phyloP scores from a whole-genome alignment of 305 asterid genomes.

The Galium porrigens region DNA sequence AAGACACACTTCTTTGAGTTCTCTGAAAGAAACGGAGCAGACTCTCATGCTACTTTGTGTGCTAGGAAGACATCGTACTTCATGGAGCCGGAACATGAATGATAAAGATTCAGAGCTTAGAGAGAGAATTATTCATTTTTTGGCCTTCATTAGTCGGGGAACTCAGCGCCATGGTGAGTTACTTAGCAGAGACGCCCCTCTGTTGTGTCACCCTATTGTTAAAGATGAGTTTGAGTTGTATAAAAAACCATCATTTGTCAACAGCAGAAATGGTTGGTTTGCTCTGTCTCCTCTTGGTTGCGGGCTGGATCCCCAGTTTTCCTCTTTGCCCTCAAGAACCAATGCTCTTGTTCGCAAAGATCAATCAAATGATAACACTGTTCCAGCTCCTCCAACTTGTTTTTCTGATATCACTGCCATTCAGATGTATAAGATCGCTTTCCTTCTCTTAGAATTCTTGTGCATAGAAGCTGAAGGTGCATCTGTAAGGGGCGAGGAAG shows the following conservation, averaged over 20 bases:
- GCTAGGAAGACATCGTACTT: slow-evolving; percentile 49
- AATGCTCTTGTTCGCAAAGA: slow-evolving; percentile 40
- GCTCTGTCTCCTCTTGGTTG: slow-evolving; percentile 67
- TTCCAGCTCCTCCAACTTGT: slow-evolving; percentile 29
- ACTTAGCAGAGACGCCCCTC: slow-evolving; percentile 35
- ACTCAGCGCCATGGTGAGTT: slow-evolving; percentile 62
- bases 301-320: slow-evolving; percentile 35
- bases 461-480: slow-evolving; percentile 75
- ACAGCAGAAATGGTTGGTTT: slow-evolving; percentile 84
- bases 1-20: slow-evolving; percentile 43
- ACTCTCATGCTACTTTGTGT: slow-evolving; percentile 60
- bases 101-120: slow-evolving; percentile 64
- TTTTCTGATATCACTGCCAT: slow-evolving; percentile 63
- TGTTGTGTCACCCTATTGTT: slow-evolving; percentile 45
- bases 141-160: slow-evolving; percentile 77
- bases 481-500: slow-evolving; percentile 69
- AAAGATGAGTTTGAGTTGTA: slow-evolving; percentile 75
- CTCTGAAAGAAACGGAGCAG: slow-evolving; percentile 65
- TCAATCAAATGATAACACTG: slow-evolving; percentile 27
- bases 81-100: slow-evolving; percentile 65
- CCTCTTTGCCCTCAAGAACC: slow-evolving; percentile 30
- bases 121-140: slow-evolving; percentile 68
- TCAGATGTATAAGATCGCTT: slow-evolving; percentile 58
- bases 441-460: slow-evolving; percentile 61
- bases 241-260: slow-evolving; percentile 51